Evolutionary conservation across 2,329 filamentous ascomycete genomes (phyloP), one percentile per base, ranked within the genome.

Genomic region (Diaporthe velutina): DNA sequence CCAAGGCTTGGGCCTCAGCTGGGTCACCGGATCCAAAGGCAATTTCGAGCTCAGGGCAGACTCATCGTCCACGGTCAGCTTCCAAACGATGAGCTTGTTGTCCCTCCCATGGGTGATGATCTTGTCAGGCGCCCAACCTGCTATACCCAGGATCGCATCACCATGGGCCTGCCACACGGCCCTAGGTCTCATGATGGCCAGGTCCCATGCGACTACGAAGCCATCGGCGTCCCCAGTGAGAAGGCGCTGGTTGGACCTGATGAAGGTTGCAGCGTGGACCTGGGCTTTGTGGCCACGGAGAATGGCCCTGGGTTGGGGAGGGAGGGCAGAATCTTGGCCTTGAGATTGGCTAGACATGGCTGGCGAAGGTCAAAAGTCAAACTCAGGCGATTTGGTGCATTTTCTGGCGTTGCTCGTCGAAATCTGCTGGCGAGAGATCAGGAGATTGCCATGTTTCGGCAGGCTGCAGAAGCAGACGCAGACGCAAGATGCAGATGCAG

Each of bases 21-120:
- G 84, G 38, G 82, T 83, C 2, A 81, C 85, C 61, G 85, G 84
- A 76, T 97, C 94, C 42, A 96, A 89, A 0, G 96, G 96, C 17
- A 97, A 85, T 12, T 85, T 86, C 45, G 88, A 92, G 79, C 92
- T 94, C 77, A 98, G 86, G 22, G 86, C 82, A 30, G 87, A 82
- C 79, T 97, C 93, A 72, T 93, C 90, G 12, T 86, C 82, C 45
- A 82, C 79, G 17, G 87, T 84, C 19, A 98, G 82, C 80, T 94
- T 93, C 97, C 97, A 99, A 25, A 98, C 93, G 30, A 94, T 88
- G 64, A 98, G 88, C 80, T 92, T 94, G 82, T 97, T 93, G 82
- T 99, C 97, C 82, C 97, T 91, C 19, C 96, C 96, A 84, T 98
- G 96, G 94, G 95, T 98, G 83, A 98, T 93, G 74, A 98, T 85